Evolutionary conservation across 495 filamentous ascomycete species (phyloP), one percentile per base, ranked within the genome.

Genomic region (Poronia punctata): DNA sequence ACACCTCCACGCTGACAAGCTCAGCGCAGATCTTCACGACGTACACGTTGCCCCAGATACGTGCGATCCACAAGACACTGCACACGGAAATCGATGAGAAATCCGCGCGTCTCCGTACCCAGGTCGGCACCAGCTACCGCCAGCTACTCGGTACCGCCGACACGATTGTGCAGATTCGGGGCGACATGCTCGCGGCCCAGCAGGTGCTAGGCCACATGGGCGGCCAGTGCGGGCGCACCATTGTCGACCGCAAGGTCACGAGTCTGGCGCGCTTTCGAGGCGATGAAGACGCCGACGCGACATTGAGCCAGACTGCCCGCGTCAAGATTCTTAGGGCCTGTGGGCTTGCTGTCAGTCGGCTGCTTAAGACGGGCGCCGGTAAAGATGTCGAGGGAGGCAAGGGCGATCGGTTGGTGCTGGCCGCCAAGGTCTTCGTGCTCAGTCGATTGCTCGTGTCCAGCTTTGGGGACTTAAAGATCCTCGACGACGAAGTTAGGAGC

Each of bases 61-160:
- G 53, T 50, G 65, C 66, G 23, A 60, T 78, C 42, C 76, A 80
- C 59, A 69, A 70, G 28, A 59, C 62, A 24, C 63, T 81, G 5
- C 74, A 74, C 33, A 52, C 49, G 9, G 66, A 70, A 33, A 64
- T 89, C 50, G 75, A 80, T 31, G 86, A 84, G 64, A 95, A 90
- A 63, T 83, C 83, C 53, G 82, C 86, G 56, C 86, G 85, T 54
- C 75, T 97, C 61, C 82, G 92, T 61, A 83, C 83, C 32, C 80
- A 94, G 43, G 92, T 97, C 52, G 93, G 92, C n/a, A 85, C 76
- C 41, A 83, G 86, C 58, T 98, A 98, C 61, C 79, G 92, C 54
- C 86, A 94, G 47, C 78, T 97, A 8, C 79, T 98, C 14, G 85
- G 84, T 32, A 96, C 93, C 1, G 92, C 92, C 20, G 88, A 95